These are phyloP conservation scores for Sugiyamaella americana DNA, from an alignment of 805 yeast genomes.

Conservation along the genomic window DNA sequence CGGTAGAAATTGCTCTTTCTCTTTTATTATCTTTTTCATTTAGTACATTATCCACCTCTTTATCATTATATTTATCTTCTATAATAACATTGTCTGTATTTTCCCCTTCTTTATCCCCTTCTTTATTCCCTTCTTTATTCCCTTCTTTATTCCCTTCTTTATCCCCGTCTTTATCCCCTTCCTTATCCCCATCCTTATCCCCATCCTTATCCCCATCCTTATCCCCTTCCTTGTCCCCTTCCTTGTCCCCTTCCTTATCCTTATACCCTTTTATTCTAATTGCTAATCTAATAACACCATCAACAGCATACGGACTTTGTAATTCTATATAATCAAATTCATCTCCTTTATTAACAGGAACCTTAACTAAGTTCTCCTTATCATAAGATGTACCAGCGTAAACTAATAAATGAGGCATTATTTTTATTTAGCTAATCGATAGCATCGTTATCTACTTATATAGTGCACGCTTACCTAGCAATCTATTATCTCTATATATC, in stretches of 20 bases:
- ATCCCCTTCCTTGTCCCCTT: neutral
- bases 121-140: too few species aligned
- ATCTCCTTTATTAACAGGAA: constrained; percentile 39
- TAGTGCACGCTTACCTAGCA: neutral
- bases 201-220: too few species aligned
- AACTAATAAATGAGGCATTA: constrained; percentile 14
- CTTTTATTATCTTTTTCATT: too few species aligned
- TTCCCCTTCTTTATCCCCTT: too few species aligned
- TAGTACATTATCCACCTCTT: too few species aligned
- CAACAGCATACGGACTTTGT: constrained; percentile 33
- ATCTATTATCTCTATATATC: too few species aligned
- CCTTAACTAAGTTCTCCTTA: constrained; percentile 23
- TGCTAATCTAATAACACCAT: constrained; percentile 33
- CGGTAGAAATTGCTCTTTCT: too few species aligned
- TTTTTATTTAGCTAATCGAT: too few species aligned
- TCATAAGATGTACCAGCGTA: constrained; percentile 19
- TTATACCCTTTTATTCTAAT: constrained; percentile 45
- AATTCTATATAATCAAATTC: neutral
- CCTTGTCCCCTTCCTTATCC: constrained; percentile 26
- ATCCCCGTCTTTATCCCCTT: too few species aligned
- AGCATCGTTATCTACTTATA: neutral
- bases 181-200: too few species aligned
- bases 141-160: too few species aligned
- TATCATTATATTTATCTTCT: too few species aligned
- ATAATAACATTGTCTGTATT: neutral